These are phyloP conservation scores for Botrytis porri DNA, from an alignment of 2,329 filamentous ascomycete genomes.

Conservation along the genomic window DNA sequence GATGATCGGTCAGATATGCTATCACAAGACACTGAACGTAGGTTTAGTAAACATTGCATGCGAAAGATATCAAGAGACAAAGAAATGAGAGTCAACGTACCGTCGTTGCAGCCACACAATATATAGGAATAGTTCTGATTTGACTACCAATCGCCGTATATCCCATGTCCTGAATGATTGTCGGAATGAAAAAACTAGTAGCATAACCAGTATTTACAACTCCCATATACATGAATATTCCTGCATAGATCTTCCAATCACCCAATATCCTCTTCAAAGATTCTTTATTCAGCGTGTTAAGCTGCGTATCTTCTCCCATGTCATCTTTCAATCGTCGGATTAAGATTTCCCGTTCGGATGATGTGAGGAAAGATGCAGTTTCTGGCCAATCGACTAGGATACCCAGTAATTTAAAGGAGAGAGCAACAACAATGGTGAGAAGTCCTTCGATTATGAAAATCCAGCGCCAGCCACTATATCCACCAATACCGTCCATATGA, in stretches of 20 bases:
- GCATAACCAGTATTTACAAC: slow-evolving; percentile 48
- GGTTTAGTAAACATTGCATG: neutral
- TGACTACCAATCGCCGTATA: slow-evolving; percentile 25
- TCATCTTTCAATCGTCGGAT: slow-evolving; percentile 28
- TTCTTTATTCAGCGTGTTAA: slow-evolving; percentile 37
- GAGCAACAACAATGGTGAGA: slow-evolving; percentile 35
- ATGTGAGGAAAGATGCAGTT: slow-evolving; percentile 43
- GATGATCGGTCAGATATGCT: slow-evolving; percentile 25
- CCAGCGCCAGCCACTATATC: slow-evolving; percentile 45
- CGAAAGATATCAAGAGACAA: neutral
- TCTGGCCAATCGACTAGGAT: slow-evolving; percentile 46
- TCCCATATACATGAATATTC: slow-evolving; percentile 55
- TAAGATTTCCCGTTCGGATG: slow-evolving; percentile 39
- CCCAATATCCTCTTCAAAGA: slow-evolving; percentile 43
- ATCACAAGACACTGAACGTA: neutral
- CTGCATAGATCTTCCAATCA: slow-evolving; percentile 47
- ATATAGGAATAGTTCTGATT: slow-evolving; percentile 30
- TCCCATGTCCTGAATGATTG: slow-evolving; percentile 29
- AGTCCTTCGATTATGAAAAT: slow-evolving; percentile 48
- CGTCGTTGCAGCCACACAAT: slow-evolving; percentile 21
- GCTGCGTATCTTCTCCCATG: slow-evolving; percentile 26
- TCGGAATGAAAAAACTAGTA: slow-evolving; percentile 33
- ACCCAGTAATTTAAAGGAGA: slow-evolving; percentile 43
- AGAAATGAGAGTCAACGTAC: neutral
- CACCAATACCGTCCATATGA: slow-evolving; percentile 50